These are phyloP conservation scores for Wallacemonas sp. DNA, from an alignment of 208 protist genomes.

Conservation along the genomic window DNA sequence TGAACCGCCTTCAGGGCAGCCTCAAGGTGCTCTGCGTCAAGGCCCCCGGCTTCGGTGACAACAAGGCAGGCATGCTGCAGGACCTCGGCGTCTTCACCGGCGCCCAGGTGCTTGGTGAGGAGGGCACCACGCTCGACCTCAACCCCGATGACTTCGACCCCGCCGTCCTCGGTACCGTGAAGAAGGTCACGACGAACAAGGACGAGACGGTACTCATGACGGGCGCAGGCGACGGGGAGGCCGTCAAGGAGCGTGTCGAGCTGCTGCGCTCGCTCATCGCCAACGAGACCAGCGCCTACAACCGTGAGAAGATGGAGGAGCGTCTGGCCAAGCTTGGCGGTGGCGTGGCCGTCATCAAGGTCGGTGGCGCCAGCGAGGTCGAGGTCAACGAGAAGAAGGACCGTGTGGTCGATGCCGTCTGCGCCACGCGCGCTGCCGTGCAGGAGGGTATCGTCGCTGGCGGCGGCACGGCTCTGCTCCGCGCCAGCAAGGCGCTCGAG, in stretches of 20 bases:
- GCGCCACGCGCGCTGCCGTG: constrained; percentile 98
- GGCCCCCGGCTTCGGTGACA: constrained; percentile 99
- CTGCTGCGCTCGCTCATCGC: constrained; percentile 90
- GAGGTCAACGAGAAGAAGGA: constrained; percentile 99
- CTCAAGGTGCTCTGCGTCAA: constrained; percentile 94
- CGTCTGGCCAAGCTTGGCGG: constrained; percentile 98
- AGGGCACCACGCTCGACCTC: constrained; percentile 91
- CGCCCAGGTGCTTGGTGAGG: constrained; percentile 88
- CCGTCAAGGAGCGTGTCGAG: constrained; percentile 93
- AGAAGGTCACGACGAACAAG: constrained; percentile 94
- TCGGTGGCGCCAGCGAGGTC: constrained; percentile 98
- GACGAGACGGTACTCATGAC: constrained; percentile 98
- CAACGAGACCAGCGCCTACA: constrained; percentile 93
- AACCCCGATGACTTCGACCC: constrained; percentile 74
- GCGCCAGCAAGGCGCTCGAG: constrained; percentile 88
- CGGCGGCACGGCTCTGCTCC: constrained; percentile 97
- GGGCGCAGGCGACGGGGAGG: constrained; percentile 91
- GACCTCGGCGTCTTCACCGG: constrained; percentile 99
- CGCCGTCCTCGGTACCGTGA: constrained; percentile 65
- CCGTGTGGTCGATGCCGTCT: constrained; percentile 98
- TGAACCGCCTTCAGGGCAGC: constrained; percentile 88
- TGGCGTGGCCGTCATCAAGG: constrained; percentile 97
- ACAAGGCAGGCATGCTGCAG: constrained; percentile 97
- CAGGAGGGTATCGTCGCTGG: constrained; percentile 99
- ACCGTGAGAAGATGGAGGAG: constrained; percentile 97